Evolutionary conservation across 75 land plant species (phyloP).

Genomic region (Gnetum montanum): DNA sequence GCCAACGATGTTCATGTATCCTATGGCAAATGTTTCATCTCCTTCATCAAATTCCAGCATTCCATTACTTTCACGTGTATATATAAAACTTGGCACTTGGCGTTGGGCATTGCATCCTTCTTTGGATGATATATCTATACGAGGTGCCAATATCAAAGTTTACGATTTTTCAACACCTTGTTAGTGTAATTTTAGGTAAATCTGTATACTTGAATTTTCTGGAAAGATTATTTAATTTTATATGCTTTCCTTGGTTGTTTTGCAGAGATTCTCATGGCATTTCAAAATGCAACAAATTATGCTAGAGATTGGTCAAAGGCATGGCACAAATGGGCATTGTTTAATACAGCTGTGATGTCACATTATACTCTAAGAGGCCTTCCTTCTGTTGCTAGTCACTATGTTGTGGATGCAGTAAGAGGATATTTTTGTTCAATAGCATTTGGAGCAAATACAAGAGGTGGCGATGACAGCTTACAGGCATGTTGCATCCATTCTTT

Average conservation of each 20-base stretch:
- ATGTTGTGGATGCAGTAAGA: constrained; percentile 88
- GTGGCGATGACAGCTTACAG: constrained; percentile 97
- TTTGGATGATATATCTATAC: constrained; percentile 74
- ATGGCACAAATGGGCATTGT: constrained; percentile 98
- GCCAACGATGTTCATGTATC: constrained; percentile 6
- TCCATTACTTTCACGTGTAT: constrained; percentile 77
- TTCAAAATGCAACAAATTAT: constrained; percentile 62
- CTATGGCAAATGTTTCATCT: neutral
- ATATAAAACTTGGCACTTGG: constrained; percentile 79
- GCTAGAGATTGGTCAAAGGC: constrained; percentile 86
- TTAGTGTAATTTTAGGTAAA: neutral
- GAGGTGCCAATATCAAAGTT: constrained; percentile 34
- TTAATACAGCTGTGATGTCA: constrained; percentile 92
- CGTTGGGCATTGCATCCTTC: constrained; percentile 66
- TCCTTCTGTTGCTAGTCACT: constrained; percentile 37
- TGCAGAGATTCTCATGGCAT: constrained; percentile 66
- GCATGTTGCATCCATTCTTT: no score
- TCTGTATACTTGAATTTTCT: no score
- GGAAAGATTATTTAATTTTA: no score
- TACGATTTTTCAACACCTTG: neutral
- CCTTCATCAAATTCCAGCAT: constrained; percentile 17
- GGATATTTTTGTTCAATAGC: constrained; percentile 96
- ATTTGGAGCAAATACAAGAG: constrained; percentile 75
- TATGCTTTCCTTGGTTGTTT: no score
- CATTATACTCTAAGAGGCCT: constrained; percentile 61